These are phyloP conservation scores for Trichoderma semiorbis DNA, from an alignment of 2,329 filamentous ascomycete species.

Conservation along the genomic window DNA sequence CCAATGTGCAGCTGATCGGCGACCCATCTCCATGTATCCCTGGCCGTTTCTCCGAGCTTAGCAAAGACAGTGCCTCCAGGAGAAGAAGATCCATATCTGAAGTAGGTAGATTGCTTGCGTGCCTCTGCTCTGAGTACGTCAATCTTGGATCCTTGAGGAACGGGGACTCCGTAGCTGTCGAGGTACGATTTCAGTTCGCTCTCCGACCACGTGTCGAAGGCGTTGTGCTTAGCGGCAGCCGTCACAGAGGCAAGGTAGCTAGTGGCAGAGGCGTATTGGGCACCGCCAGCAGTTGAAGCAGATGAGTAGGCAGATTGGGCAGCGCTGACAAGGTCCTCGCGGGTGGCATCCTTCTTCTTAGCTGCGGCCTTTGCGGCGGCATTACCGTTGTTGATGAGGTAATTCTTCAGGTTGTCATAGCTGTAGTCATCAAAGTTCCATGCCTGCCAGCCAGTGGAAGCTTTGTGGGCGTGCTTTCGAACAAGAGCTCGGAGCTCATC, in stretches of 20 bases:
- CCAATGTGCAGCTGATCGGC: constrained; percentile 47
- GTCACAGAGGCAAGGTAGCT: constrained; percentile 67
- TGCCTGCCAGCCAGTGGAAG: constrained; percentile 61
- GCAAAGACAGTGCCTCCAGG: constrained; percentile 64
- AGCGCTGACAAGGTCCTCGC: constrained; percentile 68
- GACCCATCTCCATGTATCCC: constrained; percentile 51
- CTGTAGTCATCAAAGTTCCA: constrained; percentile 81
- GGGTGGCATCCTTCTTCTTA: constrained; percentile 61
- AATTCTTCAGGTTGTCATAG: constrained; percentile 63
- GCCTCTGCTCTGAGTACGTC: constrained; percentile 70
- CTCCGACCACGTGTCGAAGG: constrained; percentile 71
- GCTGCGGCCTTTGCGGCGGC: constrained; percentile 55
- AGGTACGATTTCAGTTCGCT: constrained; percentile 75
- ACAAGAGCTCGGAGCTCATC: constrained; percentile 73
- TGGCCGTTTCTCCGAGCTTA: constrained; percentile 53
- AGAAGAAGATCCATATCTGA: constrained; percentile 68
- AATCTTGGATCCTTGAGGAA: constrained; percentile 63
- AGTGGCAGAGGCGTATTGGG: constrained; percentile 63
- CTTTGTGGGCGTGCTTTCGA: constrained; percentile 70
- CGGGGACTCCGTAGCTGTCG: constrained; percentile 69
- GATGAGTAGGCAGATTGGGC: constrained; percentile 59
- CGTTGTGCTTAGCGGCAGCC: constrained; percentile 58
- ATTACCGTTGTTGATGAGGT: constrained; percentile 51
- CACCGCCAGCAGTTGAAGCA: constrained; percentile 56
- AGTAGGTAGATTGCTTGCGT: constrained; percentile 71